Base-by-base conservation (phyloP, 805 yeast genomes). In the Geotrichum ghanense region DNA sequence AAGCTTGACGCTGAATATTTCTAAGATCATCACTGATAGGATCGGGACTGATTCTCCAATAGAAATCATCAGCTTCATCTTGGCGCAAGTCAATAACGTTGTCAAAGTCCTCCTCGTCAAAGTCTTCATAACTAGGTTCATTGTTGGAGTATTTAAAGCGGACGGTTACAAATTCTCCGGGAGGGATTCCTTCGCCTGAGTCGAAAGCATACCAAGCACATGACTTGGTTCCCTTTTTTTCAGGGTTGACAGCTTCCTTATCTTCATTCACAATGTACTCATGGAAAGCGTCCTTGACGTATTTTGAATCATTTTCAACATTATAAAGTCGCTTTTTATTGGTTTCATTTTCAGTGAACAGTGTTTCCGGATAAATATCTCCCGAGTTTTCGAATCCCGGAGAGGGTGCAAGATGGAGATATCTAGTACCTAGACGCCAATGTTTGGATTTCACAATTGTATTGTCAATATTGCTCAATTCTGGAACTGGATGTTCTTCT, bases 261-360 rank as follows among this genome's bases (percentile, higher is more conserved):
- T 71, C 70, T 45, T 74, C 82, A 45, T 78, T 77, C 43, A 87
- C 76, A 45, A 88, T 70, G 58, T 73, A 77, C 49, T 87, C 95
- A 63, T 89, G 95, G 73, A 89, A 88, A 1, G 90, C 97, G 64
- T 89, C 96, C 63, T 89, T 89, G 50, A 80, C 81, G 62, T 70
- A 87, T 42, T 69, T 58, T 3, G 76, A 50, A 35, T 76, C 72
- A 55, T 84, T 82, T 54, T 78, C 81, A 20, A 47, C 51, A 19
- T 45, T 44, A 59, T 82, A 89, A 51, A 89, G 70, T 57, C 75
- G 75, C 56, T 74, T 60, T 56, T 76, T 72, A 65, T 89, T 89
- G 17, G 95, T 82, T 60, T 83, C 95, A 63, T 89, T 89, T 50
- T 89, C 95, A 42, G 97, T 89, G 65, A 89, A 89, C 46, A 89